Evolutionary conservation across 306 rosid genomes (phyloP), one percentile per base, ranked within the genome.

Genomic region (Corylus avellana): DNA sequence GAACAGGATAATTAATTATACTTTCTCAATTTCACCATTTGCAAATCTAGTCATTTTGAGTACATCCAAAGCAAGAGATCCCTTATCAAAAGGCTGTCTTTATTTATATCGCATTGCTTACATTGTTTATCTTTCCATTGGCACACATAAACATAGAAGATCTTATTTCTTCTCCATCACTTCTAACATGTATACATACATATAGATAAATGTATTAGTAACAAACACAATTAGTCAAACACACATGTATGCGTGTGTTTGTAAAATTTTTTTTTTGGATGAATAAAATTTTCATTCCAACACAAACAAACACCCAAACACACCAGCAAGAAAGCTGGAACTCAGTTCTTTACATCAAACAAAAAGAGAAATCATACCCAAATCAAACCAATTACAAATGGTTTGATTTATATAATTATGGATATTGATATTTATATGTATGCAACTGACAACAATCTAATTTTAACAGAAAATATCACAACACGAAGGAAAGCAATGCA

Each of bases 31-130:
- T 67, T 18, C 51, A 67, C 48, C 14, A 18, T 17, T 35, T 37
- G 50, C 10, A 29, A 67, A 18, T 67, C 29, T 42, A 67, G 50
- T 67, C 72, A 5, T 10, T 59, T 59, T 59, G 35, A 37, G 71
- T 66, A 66, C 20, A 35, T 37, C 5, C 35, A 66, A 37, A 66
- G 71, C 48, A 66, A 66, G 71, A 66, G 72, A 66, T 18, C 50
- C 72, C 72, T 66, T 66, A 35, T 1, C 72, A 18, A 37, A 7
- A 39, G 22, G 13, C 10, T 20, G 1, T 59, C 66, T 59, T 59
- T 54, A 14, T 54, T 54, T 18, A 14, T 54, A 54, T 9, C 14
- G 7, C 8, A 29, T 66, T 37, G 72, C 48, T 66, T 66, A 66
- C 25, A 35, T 4, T 4, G 14, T 17, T 42, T 37, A 11, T 8